These are phyloP conservation scores for Striga asiatica DNA, from an alignment of 257 asterid genomes.

Conservation along the genomic window DNA sequence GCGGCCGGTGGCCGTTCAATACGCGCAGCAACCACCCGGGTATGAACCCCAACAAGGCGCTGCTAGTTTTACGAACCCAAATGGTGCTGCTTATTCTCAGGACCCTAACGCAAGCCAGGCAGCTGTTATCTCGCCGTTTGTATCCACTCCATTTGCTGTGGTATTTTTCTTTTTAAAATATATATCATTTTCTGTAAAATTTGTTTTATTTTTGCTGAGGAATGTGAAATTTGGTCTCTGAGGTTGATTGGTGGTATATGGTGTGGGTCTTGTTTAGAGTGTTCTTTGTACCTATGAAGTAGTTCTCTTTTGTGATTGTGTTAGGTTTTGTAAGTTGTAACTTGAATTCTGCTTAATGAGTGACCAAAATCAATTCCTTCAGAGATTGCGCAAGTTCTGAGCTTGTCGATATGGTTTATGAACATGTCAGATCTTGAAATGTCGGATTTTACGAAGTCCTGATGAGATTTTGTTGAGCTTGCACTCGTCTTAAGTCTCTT, in stretches of 20 bases:
- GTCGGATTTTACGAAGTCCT: neutral
- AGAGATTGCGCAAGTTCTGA: neutral
- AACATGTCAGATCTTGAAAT: neutral
- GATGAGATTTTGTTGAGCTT: neutral
- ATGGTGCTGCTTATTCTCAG: conserved; percentile 9
- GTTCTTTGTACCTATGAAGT: too few species aligned
- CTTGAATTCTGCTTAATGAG: neutral
- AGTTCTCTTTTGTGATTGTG: neutral
- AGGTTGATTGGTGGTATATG: neutral
- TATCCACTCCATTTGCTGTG: conserved; percentile 12
- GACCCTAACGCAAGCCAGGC: conserved; percentile 26
- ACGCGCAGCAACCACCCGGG: conserved; percentile 19
- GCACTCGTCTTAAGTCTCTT: neutral
- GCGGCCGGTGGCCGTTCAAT: neutral
- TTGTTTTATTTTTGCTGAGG: neutral
- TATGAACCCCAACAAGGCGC: conserved; percentile 18
- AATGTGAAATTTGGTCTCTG: neutral
- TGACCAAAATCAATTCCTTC: neutral
- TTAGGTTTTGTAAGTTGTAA: neutral
- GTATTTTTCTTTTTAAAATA: conserved; percentile 13
- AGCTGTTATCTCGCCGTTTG: conserved; percentile 20
- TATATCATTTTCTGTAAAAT: neutral
- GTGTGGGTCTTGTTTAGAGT: neutral
- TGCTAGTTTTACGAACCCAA: neutral
- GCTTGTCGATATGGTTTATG: neutral